phyloP scores from a whole-genome alignment of 257 asterid genomes.

The Apocynum venetum region DNA sequence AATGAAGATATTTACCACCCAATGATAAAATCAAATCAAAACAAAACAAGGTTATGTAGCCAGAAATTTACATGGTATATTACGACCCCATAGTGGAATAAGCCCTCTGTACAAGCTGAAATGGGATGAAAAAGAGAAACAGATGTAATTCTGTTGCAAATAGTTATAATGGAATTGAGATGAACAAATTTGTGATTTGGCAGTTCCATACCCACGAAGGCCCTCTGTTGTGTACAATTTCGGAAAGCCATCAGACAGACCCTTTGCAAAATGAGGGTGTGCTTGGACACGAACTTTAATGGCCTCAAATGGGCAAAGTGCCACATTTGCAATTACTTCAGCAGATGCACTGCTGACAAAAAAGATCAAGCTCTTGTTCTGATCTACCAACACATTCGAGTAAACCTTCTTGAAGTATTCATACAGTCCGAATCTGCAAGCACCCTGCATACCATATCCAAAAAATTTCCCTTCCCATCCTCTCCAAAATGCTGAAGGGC shows the following conservation, averaged over 20 bases:
- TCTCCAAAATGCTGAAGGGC: conserved; percentile 46
- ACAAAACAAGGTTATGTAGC: conserved; percentile 5
- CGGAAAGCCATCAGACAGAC: conserved; percentile 42
- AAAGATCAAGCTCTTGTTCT: conserved; percentile 35
- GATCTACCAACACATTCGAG: conserved; percentile 31
- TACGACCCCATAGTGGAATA: conserved; percentile 45
- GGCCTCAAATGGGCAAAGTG: conserved; percentile 48
- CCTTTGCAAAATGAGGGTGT: conserved; percentile 40
- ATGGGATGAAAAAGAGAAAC: conserved; percentile 5
- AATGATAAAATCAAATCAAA: background rate
- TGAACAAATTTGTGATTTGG: conserved; percentile 7
- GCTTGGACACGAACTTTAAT: conserved; percentile 48
- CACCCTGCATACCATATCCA: conserved; percentile 49
- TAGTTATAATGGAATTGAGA: background rate
- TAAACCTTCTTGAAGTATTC: conserved; percentile 42
- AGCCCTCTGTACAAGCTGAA: conserved; percentile 46
- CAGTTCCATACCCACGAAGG: conserved; percentile 35
- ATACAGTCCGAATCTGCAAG: conserved; percentile 48
- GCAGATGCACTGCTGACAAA: conserved; percentile 40
- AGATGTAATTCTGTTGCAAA: background rate
- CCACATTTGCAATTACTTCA: conserved; percentile 40
- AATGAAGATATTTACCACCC: background rate
- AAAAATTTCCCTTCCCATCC: conserved; percentile 49
- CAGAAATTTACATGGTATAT: conserved; percentile 38
- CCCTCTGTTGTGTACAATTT: conserved; percentile 38